phyloP scores from a whole-genome alignment of 441 rosid genomes.

The Populus hybrid region DNA sequence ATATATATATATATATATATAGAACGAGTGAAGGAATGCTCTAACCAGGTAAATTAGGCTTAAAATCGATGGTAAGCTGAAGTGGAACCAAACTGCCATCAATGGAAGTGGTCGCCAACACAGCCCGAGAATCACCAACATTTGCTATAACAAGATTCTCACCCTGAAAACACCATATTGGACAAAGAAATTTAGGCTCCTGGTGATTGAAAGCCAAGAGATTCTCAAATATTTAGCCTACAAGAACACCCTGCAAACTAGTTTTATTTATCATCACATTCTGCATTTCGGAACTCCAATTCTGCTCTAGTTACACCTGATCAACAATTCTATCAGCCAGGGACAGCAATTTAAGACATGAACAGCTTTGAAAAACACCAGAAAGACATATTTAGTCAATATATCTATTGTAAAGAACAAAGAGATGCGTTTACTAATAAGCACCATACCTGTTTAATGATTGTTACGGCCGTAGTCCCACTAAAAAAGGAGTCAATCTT shows the following conservation, averaged over 20 bases:
- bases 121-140: slow-evolving; percentile 88
- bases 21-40: background rate
- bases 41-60: slow-evolving; percentile 77
- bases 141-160: slow-evolving; percentile 63
- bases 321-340: too few species aligned
- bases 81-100: slow-evolving; percentile 56
- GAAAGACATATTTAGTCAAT: too few species aligned
- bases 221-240: too few species aligned
- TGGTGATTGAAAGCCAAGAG: background rate
- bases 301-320: too few species aligned
- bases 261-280: too few species aligned
- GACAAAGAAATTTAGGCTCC: background rate
- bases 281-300: too few species aligned
- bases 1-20: too few species aligned
- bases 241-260: too few species aligned
- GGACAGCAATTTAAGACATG: background rate
- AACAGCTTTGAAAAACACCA: background rate
- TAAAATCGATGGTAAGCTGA: slow-evolving; percentile 81
- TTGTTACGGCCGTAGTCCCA: slow-evolving; percentile 72
- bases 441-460: slow-evolving; percentile 62
- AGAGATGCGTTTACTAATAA: too few species aligned
- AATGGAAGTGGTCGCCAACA: slow-evolving; percentile 59
- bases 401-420: too few species aligned
- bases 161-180: background rate
- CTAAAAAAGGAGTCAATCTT: slow-evolving; percentile 64